A percentile compares a stretch with the other conserved stretches of the same genome.
phyloP scores from a whole-genome alignment of 1,284 basidiomycete species.

The Trichosporon ovoides region DNA sequence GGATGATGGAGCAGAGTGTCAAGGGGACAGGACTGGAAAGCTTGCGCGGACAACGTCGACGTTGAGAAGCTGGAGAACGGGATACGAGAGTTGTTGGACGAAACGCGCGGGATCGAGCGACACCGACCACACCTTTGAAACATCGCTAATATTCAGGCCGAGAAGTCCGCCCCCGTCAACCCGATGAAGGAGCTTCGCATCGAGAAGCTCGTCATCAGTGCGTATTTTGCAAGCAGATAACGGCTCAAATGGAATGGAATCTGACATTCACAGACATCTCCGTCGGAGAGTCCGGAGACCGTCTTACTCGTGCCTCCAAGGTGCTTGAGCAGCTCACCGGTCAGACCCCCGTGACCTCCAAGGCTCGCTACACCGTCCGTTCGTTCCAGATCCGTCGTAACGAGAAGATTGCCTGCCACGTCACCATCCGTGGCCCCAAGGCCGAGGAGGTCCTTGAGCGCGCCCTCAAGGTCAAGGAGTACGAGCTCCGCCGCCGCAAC shows the following conservation, averaged over 20 bases:
- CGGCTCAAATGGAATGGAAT: too few species aligned
- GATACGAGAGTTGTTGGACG: background rate
- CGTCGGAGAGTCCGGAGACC: slow-evolving; percentile 98
- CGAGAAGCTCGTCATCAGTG: slow-evolving; percentile 99
- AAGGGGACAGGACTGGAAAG: background rate
- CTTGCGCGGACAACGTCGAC: background rate
- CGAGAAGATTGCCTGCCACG: slow-evolving; percentile 99
- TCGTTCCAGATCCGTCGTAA: slow-evolving; percentile 99
- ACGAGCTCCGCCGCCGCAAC: slow-evolving; percentile 87
- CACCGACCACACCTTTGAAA: background rate
- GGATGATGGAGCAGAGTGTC: background rate
- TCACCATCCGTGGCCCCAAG: slow-evolving; percentile 98
- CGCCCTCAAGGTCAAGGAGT: slow-evolving; percentile 99
- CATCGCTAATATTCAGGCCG: slow-evolving; percentile 59
- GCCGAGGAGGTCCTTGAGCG: slow-evolving; percentile 99
- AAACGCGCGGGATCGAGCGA: background rate
- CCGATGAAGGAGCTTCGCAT: slow-evolving; percentile 94
- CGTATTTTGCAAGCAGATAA: slow-evolving; percentile 47
- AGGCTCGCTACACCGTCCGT: slow-evolving; percentile 99
- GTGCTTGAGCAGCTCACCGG: slow-evolving; percentile 99
- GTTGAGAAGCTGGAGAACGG: background rate
- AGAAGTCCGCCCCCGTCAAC: slow-evolving; percentile 83
- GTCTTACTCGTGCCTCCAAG: slow-evolving; percentile 97
- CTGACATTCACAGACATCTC: slow-evolving; percentile 73
- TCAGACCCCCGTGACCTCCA: slow-evolving; percentile 98